These are phyloP conservation scores for Globisporangium paddicum DNA, from an alignment of 352 stramenopile genomes.

Conservation along the genomic window DNA sequence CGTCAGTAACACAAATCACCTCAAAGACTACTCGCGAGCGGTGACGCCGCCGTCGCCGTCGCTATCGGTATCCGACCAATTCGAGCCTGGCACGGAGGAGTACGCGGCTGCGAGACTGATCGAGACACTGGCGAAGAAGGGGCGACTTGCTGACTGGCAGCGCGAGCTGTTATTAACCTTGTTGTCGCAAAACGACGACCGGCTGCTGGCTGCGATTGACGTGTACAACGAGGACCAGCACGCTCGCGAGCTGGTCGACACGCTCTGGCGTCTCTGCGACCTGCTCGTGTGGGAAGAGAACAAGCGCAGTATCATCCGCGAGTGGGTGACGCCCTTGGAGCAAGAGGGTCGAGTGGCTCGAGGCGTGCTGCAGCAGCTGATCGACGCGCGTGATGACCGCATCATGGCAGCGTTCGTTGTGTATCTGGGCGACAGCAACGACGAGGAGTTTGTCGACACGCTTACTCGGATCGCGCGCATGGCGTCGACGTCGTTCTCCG, in stretches of 20 bases:
- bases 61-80: slow-evolving; percentile 7
- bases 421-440: slow-evolving; percentile 58
- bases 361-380: slow-evolving; percentile 37
- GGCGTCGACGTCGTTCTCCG: slow-evolving; percentile 11
- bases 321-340: slow-evolving; percentile 54
- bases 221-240: slow-evolving; percentile 50
- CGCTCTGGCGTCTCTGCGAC: slow-evolving; percentile 54
- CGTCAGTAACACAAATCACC: background rate
- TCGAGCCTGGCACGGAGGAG: slow-evolving; percentile 18
- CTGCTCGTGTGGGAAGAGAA: slow-evolving; percentile 60
- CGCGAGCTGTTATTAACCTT: slow-evolving; percentile 54
- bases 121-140: slow-evolving; percentile 26
- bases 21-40: background rate
- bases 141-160: slow-evolving; percentile 45
- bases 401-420: slow-evolving; percentile 62
- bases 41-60: slow-evolving; percentile 2
- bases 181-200: slow-evolving; percentile 34
- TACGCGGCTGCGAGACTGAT: slow-evolving; percentile 25
- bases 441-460: slow-evolving; percentile 60
- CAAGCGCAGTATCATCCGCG: slow-evolving; percentile 33
- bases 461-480: slow-evolving; percentile 43
- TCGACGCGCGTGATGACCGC: slow-evolving; percentile 51
- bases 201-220: slow-evolving; percentile 49
- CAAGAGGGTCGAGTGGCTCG: slow-evolving; percentile 19
- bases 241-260: slow-evolving; percentile 43